Base-by-base conservation (phyloP, 78 protist species). In the Dictyostelium brefeldianum region DNA sequence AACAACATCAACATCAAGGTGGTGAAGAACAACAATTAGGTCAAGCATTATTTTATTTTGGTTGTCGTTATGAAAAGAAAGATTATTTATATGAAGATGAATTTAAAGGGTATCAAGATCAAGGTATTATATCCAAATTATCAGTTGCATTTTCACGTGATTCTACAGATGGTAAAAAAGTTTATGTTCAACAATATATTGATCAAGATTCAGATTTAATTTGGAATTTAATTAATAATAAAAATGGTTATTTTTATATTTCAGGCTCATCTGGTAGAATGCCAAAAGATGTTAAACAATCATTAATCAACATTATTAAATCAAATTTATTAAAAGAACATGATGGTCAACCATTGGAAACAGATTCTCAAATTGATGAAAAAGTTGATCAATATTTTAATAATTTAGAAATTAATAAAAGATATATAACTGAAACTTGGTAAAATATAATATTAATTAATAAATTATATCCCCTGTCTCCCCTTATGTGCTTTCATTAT, bases 351-450 rank as follows among this genome's bases (percentile, higher is more conserved):
- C 0, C 6, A 22, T 6, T 43, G 2, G 4, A 4, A 10, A 20
- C 51, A n/a, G 12, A 57, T 20, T 4, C 48, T 10, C 25, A 48
- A n/a, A 41, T 54, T 47, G 64, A 54, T 53, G 69, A 90, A 36
- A 47, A 17, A 48, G 92, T 82, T 36, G 31, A 84, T 5, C 29
- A 78, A 3, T 93, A 83, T 83, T 64, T 93, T 36, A 43, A 15
- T n/a, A n/a, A 64, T 46, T 47, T 93, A 27, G 96, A 93, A 59
- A 51, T 67, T 41, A 65, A 83, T 18, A 80, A 80, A 47, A 59
- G 92, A 57, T 93, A 46, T 71, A 74, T 64, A 9, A 81, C 83
- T 15, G 96, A 93, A 47, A 93, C 96, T 5, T 93, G 96, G 96
- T 93, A 81, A 62, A 50, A 46, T 46, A 46, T 46, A 43, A 43